Evolutionary conservation across 106 monocot genomes (phyloP), one percentile per base, ranked within the genome.

Genomic region (Platanthera zijinensis): DNA sequence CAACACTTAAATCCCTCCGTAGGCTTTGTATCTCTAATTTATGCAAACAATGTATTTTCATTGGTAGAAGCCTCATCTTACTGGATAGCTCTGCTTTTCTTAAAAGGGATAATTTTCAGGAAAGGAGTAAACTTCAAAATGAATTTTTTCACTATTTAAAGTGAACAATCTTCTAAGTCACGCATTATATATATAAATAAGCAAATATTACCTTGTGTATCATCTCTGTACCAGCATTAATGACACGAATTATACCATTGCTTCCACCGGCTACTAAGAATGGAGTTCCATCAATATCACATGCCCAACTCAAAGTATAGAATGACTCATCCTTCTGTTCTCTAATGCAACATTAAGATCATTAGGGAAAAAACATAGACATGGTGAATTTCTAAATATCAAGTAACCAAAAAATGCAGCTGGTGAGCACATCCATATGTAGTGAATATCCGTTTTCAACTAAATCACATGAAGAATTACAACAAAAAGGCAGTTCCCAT

Each of bases 181-280:
- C 2, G 32, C 32, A 32, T 32, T 32, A 32, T 32, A 32, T 1
- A 32, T 32, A 32, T 32, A 32, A 32, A 32, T 32, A 32, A 32
- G 32, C 18, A 18, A 45, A 57, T 10, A 10, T 57, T 76, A 91
- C 96, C 96, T 91, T 96, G 22, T 89, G 83, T 80, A 96, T 81
- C 83, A 87, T 96, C 81, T 96, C 96, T 6, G 75, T 83, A 76
- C 90, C 91, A 64, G 86, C 56, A 82, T 91, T 93, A 50, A 96
- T 96, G 61, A 96, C 89, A 21, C 93, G 96, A 50, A 96, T 96
- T 59, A 96, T 90, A 28, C 96, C 96, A 78, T 93, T 96, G 77
- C 90, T 93, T 67, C 96, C 96, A 19, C 91, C 96, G 19, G 91
- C 96, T n/a, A 96, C 91, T 22, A 96, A 79, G 18, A 89, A 84